Percentiles rank a stretch among this genome's conserved stretches.
These are phyloP conservation scores for Keqinozyma sinolaborantium DNA, from an alignment of 1,139 yeast genomes.

Conservation along the genomic window DNA sequence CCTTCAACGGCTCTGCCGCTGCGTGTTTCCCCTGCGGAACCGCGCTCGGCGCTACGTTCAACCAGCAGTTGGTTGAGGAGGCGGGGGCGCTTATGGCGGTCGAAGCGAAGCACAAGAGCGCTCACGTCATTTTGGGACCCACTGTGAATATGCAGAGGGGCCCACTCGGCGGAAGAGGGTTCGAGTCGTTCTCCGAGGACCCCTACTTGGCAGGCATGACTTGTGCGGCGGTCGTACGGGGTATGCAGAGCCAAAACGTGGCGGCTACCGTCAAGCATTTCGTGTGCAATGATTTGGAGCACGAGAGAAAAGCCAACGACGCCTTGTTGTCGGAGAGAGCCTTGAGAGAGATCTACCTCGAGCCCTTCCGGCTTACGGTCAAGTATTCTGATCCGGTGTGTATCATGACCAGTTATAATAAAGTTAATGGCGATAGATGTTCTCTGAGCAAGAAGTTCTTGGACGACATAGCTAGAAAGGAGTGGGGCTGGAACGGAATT, in stretches of 20 bases:
- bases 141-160: slow-evolving; percentile 31
- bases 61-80: slow-evolving; percentile 19
- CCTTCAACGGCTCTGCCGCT: slow-evolving; percentile 27
- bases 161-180: slow-evolving; percentile 35
- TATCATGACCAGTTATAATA: slow-evolving; percentile 60
- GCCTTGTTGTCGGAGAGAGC: slow-evolving; percentile 54
- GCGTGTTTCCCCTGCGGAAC: slow-evolving; percentile 38
- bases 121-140: slow-evolving; percentile 32
- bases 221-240: slow-evolving; percentile 24
- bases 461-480: slow-evolving; percentile 34
- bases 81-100: slow-evolving; percentile 32
- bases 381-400: slow-evolving; percentile 32
- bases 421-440: slow-evolving; percentile 53
- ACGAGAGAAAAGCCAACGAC: slow-evolving; percentile 48
- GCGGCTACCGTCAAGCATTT: slow-evolving; percentile 59
- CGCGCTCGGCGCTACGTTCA: slow-evolving; percentile 43
- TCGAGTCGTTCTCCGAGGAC: slow-evolving; percentile 32
- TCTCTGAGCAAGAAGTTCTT: slow-evolving; percentile 43
- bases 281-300: slow-evolving; percentile 60
- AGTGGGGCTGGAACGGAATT: slow-evolving; percentile 45
- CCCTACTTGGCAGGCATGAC: slow-evolving; percentile 30
- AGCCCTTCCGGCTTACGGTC: slow-evolving; percentile 60
- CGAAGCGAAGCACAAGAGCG: slow-evolving; percentile 30
- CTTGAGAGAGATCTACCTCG: slow-evolving; percentile 55
- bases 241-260: slow-evolving; percentile 32